Evolutionary conservation across 75 land plant species (phyloP).

Genomic region (Chamaecyparis obtusa): DNA sequence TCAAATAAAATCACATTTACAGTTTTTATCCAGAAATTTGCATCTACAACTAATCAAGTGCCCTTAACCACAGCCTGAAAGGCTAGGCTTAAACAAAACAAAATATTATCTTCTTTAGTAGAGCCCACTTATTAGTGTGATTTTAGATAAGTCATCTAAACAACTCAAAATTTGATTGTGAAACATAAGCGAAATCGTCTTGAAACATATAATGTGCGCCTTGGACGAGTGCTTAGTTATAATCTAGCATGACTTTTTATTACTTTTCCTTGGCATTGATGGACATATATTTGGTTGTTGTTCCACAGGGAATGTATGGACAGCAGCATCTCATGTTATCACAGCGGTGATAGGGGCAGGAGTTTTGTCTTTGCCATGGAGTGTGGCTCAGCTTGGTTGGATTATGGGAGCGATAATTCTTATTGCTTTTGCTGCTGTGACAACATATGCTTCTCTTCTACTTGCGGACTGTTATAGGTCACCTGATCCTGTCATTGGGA

Average conservation of each 20-base stretch:
- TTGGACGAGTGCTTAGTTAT: too few species aligned
- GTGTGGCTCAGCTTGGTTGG: conserved; percentile 63
- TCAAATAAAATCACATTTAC: too few species aligned
- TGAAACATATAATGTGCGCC: too few species aligned
- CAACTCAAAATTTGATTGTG: too few species aligned
- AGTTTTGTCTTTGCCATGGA: conserved; percentile 68
- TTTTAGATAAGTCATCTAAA: too few species aligned
- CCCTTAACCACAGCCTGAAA: too few species aligned
- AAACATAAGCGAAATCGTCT: too few species aligned
- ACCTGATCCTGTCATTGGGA: conserved; percentile 37
- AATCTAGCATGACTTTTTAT: neutral
- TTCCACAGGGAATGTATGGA: conserved; percentile 42
- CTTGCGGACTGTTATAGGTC: conserved; percentile 31
- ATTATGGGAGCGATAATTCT: conserved; percentile 30
- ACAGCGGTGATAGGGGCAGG: conserved; percentile 72
- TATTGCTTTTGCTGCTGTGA: conserved; percentile 28
- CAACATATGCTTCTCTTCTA: conserved; percentile 35
- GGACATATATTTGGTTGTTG: neutral
- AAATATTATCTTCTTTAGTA: too few species aligned
- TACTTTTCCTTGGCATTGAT: neutral
- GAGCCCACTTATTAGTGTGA: too few species aligned
- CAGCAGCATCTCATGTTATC: conserved; percentile 51
- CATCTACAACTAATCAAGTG: too few species aligned
- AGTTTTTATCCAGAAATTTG: too few species aligned
- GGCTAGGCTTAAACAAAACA: too few species aligned